phyloP scores from a whole-genome alignment of 176 grass and related monocot genomes.

The Cenchrus fungigraminus region DNA sequence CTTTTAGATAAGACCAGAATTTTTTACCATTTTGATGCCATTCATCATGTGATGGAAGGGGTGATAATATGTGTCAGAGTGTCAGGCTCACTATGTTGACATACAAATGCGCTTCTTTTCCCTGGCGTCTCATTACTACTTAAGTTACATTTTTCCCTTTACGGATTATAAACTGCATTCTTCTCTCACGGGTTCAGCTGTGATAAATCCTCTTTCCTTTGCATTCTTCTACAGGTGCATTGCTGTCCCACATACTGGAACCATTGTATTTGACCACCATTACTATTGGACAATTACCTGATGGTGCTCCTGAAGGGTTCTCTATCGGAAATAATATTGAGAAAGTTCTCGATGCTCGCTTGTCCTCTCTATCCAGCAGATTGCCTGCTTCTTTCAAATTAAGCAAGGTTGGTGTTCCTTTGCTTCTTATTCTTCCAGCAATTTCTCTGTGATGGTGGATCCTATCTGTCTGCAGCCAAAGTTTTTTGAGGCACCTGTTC shows the following conservation, averaged over 20 bases:
- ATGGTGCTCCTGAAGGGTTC: conserved; percentile 41
- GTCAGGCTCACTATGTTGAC: neutral
- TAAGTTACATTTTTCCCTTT: neutral
- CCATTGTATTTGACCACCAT: conserved; percentile 88
- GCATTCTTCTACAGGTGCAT: conserved; percentile 56
- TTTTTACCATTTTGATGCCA: neutral
- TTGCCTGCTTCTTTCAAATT: conserved; percentile 34
- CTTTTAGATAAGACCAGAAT: neutral
- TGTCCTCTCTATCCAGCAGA: conserved; percentile 41
- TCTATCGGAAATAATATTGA: conserved; percentile 49
- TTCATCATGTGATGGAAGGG: neutral
- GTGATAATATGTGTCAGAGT: neutral
- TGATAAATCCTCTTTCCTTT: neutral
- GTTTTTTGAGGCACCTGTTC: conserved; percentile 66
- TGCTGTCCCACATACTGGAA: conserved; percentile 71
- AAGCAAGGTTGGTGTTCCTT: conserved; percentile 51
- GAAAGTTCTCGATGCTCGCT: conserved; percentile 54
- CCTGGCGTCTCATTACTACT: neutral
- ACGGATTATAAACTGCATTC: neutral
- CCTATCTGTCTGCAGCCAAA: conserved; percentile 47
- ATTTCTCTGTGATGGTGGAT: conserved; percentile 22
- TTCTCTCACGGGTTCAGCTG: neutral
- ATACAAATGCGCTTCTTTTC: neutral
- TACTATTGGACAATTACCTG: conserved; percentile 59
- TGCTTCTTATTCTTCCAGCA: neutral